Evolutionary conservation across 345 rosid species (phyloP).

Genomic region (Noccaea caerulescens): DNA sequence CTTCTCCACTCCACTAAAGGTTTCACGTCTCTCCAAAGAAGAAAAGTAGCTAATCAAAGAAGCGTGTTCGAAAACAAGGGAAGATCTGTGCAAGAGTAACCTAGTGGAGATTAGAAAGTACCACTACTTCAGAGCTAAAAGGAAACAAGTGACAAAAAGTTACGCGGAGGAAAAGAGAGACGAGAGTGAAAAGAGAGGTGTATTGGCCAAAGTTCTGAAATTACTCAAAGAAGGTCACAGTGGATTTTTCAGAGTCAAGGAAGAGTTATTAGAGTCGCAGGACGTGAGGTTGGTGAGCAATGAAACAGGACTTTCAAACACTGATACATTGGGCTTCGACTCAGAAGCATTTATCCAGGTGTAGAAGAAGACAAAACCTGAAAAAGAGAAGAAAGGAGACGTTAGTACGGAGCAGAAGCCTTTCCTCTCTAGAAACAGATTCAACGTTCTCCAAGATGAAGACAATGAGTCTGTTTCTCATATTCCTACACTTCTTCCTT

Average conservation of each 20-base stretch:
- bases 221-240: conserved; percentile 1
- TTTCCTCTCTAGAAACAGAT: no score
- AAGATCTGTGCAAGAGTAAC: conserved; percentile 7
- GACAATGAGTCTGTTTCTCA: no score
- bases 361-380: no score
- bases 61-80: neutral
- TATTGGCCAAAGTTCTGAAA: conserved; percentile 50
- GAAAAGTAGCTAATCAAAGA: neutral
- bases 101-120: conserved; percentile 40
- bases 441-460: no score
- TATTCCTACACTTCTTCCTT: no score
- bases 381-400: no score
- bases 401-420: no score
- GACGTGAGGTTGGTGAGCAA: no score
- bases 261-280: neutral
- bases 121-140: conserved; percentile 56
- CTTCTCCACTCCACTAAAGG: neutral
- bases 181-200: conserved; percentile 46
- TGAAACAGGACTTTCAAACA: no score
- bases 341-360: no score
- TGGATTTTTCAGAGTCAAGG: neutral
- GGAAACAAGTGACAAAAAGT: conserved; percentile 26
- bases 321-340: no score
- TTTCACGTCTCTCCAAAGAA: neutral
- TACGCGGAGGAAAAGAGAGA: conserved; percentile 52